Base-by-base conservation (phyloP, 768 basidiomycete genomes). In the Kwoniella bestiolae region DNA sequence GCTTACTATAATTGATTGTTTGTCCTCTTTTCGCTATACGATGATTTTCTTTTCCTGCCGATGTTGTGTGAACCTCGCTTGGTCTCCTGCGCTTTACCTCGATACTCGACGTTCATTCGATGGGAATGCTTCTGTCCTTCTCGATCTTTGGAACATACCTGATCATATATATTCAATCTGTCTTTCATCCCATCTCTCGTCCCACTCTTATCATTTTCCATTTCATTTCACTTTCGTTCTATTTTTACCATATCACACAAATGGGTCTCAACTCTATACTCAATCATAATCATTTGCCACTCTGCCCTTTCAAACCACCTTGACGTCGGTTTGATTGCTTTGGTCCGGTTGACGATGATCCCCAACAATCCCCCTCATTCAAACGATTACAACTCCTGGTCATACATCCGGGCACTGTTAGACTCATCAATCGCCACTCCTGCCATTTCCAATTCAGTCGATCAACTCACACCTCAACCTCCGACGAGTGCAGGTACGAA, bases 381-480 rank as follows among this genome's bases (percentile, higher is more conserved):
- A 28, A 14, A 49, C 47, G 47, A 57, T 57, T 57, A 49, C 31
- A 23, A 31, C 12, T 41, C 52, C 7, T 53, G 52, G 45, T 56
- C 61, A 25, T 58, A 41, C 47, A 16, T 51, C 44, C 5, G 45
- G 34, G 34, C 46, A 26, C 56, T 50, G 2, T 23, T 46, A 52
- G 56, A 58, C 9, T 25, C 56, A 18, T 56, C 38, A 11, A 38
- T 65, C 28, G 49, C 63, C 34, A 65, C 63, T 5, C 56, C 63
- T 21, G 26, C 51, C 12, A 51, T 41, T 21, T 32, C 29, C 16
- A 28, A 32, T 45, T 29, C 62, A 9, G 47, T 52, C 8, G 52
- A 46, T 14, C 52, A 44, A 16, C 16, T 65, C n/a, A 65, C 56
- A 2, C 50, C 63, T 26, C 56, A 65, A 31, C 63, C 63, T 14